phyloP scores from a whole-genome alignment of 2,329 filamentous ascomycete species.

The Mariannaea sp. region DNA sequence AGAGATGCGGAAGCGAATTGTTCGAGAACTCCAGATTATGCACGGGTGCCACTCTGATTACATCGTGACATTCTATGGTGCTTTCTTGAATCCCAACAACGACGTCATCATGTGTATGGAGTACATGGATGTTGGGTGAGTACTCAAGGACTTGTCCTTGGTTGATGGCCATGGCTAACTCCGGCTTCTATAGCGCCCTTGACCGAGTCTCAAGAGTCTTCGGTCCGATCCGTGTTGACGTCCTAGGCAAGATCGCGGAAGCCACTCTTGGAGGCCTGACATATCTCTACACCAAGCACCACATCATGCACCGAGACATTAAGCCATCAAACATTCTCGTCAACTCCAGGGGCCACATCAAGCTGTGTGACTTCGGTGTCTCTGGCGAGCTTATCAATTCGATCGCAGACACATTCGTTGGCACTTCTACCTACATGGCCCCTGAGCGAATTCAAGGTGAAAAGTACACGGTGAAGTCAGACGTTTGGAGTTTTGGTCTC shows the following conservation, averaged over 20 bases:
- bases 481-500: slow-evolving; percentile 97
- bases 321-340: slow-evolving; percentile 98
- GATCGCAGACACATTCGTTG: slow-evolving; percentile 96
- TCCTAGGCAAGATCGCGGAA: slow-evolving; percentile 96
- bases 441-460: slow-evolving; percentile 97
- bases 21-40: slow-evolving; percentile 97
- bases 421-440: slow-evolving; percentile 99
- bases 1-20: slow-evolving; percentile 94
- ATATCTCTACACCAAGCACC: slow-evolving; percentile 92
- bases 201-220: slow-evolving; percentile 95
- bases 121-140: slow-evolving; percentile 98
- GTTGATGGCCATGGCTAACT: slow-evolving; percentile 10
- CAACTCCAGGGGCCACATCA: slow-evolving; percentile 92
- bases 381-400: slow-evolving; percentile 97
- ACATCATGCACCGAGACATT: slow-evolving; percentile 99
- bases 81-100: slow-evolving; percentile 93
- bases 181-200: slow-evolving; percentile 66
- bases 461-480: slow-evolving; percentile 96
- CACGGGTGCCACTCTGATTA: slow-evolving; percentile 96
- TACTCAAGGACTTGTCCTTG: slow-evolving; percentile 18
- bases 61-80: slow-evolving; percentile 97
- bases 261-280: slow-evolving; percentile 90
- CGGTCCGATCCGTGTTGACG: slow-evolving; percentile 92
- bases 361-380: slow-evolving; percentile 98
- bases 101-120: slow-evolving; percentile 99